A percentile compares a stretch with the other conserved stretches of the same genome.
Evolutionary conservation across 2,329 filamentous ascomycete species (phyloP).

Genomic region (Aspergillus sp.): DNA sequence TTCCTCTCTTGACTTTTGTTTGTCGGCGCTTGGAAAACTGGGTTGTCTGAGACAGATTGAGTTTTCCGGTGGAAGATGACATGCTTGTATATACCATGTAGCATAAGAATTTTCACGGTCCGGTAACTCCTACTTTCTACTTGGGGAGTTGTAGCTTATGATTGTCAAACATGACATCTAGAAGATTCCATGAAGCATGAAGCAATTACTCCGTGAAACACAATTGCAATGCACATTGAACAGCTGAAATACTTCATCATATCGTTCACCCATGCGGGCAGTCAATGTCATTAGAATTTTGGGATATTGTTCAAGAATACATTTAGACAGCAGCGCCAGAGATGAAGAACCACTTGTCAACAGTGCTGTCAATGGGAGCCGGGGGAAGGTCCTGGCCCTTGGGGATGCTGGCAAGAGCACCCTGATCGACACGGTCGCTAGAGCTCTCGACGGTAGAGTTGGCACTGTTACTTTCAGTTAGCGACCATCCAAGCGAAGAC

Average conservation of each 20-base stretch:
- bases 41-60: too few relatives aligned
- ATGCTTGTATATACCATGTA: too few relatives aligned
- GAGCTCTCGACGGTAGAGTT: conserved; percentile 74
- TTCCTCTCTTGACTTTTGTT: not conserved
- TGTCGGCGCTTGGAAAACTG: not conserved
- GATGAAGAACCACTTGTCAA: conserved; percentile 99
- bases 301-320: conserved; percentile 15
- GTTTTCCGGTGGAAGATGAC: too few relatives aligned
- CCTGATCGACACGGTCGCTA: conserved; percentile 60
- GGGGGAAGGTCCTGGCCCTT: conserved; percentile 70
- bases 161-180: too few relatives aligned
- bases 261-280: conserved; percentile 6
- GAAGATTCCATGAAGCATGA: not conserved
- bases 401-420: conserved; percentile 70
- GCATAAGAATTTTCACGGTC: too few relatives aligned
- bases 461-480: conserved; percentile 48
- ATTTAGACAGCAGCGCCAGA: conserved; percentile 80
- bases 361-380: conserved; percentile 87
- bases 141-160: too few relatives aligned
- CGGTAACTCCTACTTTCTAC: too few relatives aligned
- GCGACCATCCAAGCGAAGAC: not conserved
- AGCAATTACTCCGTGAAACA: not conserved
- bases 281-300: conserved; percentile 24
- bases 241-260: not conserved
- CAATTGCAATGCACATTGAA: not conserved